A percentile compares a stretch with the other conserved stretches of the same genome.
Evolutionary conservation across 495 filamentous ascomycete species (phyloP).

Genomic region (Aspergillus leporis): DNA sequence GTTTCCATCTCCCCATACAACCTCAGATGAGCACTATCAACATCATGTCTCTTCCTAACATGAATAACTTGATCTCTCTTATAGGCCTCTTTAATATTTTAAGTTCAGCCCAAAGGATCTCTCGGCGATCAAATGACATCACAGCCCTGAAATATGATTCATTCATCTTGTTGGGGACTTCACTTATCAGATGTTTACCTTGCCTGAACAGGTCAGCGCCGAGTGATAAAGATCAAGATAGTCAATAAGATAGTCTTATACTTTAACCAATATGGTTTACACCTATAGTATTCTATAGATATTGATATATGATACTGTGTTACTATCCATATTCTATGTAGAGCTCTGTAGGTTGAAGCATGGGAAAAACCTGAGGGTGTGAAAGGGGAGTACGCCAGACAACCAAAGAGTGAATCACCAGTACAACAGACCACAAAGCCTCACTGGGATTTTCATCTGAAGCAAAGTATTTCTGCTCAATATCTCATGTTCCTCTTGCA

Average conservation of each 20-base stretch:
- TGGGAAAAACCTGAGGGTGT: neutral
- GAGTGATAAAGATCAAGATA: neutral
- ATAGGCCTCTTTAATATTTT: too few relatives aligned
- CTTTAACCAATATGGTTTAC: too few relatives aligned
- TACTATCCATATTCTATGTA: neutral
- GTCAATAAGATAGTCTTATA: neutral
- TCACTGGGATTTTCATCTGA: neutral
- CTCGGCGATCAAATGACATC: neutral
- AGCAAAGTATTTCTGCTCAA: neutral
- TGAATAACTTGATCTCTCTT: too few relatives aligned
- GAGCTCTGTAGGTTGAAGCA: neutral
- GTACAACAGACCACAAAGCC: neutral
- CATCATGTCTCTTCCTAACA: too few relatives aligned
- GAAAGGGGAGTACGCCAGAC: neutral
- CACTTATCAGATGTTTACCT: neutral
- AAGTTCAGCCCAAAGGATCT: neutral
- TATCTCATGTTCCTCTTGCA: neutral
- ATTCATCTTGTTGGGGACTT: neutral
- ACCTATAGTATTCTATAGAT: neutral
- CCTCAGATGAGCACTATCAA: too few relatives aligned
- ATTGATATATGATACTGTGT: too few relatives aligned
- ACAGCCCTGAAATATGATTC: neutral
- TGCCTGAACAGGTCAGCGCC: neutral
- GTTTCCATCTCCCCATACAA: too few relatives aligned
- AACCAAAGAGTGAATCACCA: neutral